phyloP scores from a whole-genome alignment of 371 early-diverging fungal species.

The Mortierella sp. region DNA sequence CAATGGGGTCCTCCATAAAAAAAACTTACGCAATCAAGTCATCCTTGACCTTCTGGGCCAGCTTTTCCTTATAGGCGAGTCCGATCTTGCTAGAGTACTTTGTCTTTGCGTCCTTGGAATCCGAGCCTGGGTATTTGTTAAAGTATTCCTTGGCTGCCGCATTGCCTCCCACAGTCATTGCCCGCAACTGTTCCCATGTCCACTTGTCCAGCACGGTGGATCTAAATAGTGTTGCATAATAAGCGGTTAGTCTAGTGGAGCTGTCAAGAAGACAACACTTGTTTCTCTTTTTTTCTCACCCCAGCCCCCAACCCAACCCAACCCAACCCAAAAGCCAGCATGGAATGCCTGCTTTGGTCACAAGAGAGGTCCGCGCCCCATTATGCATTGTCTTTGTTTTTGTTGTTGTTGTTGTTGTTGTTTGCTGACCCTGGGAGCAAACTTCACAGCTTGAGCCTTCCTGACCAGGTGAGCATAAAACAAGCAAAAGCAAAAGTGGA shows the following conservation, averaged over 20 bases:
- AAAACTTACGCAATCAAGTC: slow-evolving; percentile 74
- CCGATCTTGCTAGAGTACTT: slow-evolving; percentile 88
- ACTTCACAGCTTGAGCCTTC: background rate
- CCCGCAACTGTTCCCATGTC: slow-evolving; percentile 94
- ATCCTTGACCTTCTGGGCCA: slow-evolving; percentile 83
- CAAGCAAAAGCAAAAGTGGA: background rate
- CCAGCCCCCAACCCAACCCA: background rate
- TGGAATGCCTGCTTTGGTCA: background rate
- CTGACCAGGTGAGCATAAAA: background rate
- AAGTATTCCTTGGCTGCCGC: slow-evolving; percentile 87
- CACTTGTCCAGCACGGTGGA: slow-evolving; percentile 94
- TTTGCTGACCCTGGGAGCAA: background rate
- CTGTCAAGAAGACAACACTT: background rate
- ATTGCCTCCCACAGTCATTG: slow-evolving; percentile 93
- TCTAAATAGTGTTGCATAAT: slow-evolving; percentile 41
- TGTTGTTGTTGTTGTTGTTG: background rate
- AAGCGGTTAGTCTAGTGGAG: background rate
- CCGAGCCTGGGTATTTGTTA: slow-evolving; percentile 57
- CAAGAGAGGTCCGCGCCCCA: slow-evolving; percentile 8
- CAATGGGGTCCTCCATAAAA: background rate
- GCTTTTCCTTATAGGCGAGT: slow-evolving; percentile 85
- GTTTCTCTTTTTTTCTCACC: background rate
- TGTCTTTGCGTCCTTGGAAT: slow-evolving; percentile 81
- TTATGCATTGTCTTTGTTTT: background rate
- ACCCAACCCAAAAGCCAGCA: background rate